Evolutionary conservation across 2,329 filamentous ascomycete genomes (phyloP), one percentile per base, ranked within the genome.

Genomic region (Lecanosticta acicola): DNA sequence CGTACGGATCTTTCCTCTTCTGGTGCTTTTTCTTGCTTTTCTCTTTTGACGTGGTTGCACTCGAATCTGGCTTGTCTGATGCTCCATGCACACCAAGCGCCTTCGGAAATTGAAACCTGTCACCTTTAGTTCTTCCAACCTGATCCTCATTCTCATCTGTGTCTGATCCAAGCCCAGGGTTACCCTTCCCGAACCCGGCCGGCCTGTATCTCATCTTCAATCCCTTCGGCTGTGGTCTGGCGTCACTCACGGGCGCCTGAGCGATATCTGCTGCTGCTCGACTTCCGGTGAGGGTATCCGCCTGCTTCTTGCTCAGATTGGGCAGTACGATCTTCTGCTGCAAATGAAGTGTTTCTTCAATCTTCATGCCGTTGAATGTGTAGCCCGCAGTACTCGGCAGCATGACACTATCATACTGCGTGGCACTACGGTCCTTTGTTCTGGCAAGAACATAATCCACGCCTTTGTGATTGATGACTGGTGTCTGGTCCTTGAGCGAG

Each of bases 131-230:
- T 17, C 43, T 43, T 3, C 71, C 71, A 3, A 68, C 69, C 13
- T 74, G 71, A 10, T 62, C 66, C 16, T 72, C 72, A 39, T 61
- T 64, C 13, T 70, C 69, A 4, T 64, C 67, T 17, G 46, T 46
- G 8, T 51, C 60, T 3, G 63, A 66, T 10, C 59, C 76, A 56
- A 71, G 66, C 19, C 67, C 73, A 21, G 63, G 64, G 21, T 67
- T 66, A 19, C 71, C 71, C 9, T 58, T 48, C 3, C 72, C 72
- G 53, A 74, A 74, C 11, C 85, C 85, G 36, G 84, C 77, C 1
- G 85, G 84, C 43, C 76, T 75, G 65, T 78, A 88, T 26, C 84
- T 78, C 65, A 81, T 77, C 58, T 76, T 80, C 43, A 90, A 68
- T 4, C 80, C 83, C 57, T 77, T 73, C 1, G 85, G 84, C 62